Evolutionary conservation across 1,284 basidiomycete genomes (phyloP), one percentile per base, ranked within the genome.

Genomic region (Pseudozyma sp.): DNA sequence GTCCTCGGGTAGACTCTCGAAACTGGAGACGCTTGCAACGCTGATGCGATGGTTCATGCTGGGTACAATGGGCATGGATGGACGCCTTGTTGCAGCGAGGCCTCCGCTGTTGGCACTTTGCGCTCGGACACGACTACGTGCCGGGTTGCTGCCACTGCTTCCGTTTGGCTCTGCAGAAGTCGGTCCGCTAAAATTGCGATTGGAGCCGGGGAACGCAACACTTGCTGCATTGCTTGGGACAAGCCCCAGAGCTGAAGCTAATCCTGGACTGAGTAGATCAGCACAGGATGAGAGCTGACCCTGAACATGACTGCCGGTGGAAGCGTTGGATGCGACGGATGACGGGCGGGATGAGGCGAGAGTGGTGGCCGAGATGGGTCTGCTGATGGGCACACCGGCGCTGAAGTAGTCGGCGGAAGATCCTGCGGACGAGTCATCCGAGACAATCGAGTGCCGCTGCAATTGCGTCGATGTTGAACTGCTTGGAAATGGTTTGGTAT

Each of bases 1-100:
- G 43, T 73, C 80, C 64, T 82, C 80, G 21, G 80, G 79, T n/a
- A 82, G 52, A 19, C 72, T 76, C 40, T 82, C 80, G 60, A 82
- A 81, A 55, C 72, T 76, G 6, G 78, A 70, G n/a, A 82, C 67
- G 50, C 75, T 78, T 5, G 75, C 63, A 6, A 78, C 72, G 55
- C 77, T 79, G 40, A 77, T 65, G 40, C 80, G 66, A 42, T 76
- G 69, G 5, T 57, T 56, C 59, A 73, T 69, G 52, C 61, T 70
- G 16, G 77, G 63, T 10, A 75, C 68, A 11, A 62, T 72, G 25
- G 80, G 79, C 52, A 82, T 64, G 16, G 78, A 80, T 4, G 78
- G 77, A 19, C 79, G 62, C 36, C 79, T 49, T 1, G 19, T 52
- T 18, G 60, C 52, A 36, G 60, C 52, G 35, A 65, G 36, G 36